A percentile compares a stretch with the other conserved stretches of the same genome.
Evolutionary conservation across 176 grass and related monocot species (phyloP).

Genomic region (Oropetium thomaeum): DNA sequence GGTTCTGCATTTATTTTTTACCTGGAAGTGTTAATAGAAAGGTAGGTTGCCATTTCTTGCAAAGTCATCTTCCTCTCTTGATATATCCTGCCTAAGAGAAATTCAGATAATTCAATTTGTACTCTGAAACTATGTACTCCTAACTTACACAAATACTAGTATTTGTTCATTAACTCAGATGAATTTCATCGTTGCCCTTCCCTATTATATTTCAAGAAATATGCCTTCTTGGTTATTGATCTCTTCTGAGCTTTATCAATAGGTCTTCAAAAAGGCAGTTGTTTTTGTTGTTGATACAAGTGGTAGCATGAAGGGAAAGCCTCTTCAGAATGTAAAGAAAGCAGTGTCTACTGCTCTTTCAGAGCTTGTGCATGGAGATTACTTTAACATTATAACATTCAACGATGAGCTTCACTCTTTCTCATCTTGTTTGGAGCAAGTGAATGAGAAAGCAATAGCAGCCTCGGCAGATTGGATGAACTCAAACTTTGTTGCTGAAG

Average conservation of each 20-base stretch:
- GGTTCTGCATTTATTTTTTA: conserved; percentile 84
- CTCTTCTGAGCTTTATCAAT: conserved; percentile 26
- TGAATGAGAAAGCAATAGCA: conserved; percentile 61
- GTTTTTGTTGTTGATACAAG: conserved; percentile 95
- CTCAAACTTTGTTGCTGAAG: conserved; percentile 62
- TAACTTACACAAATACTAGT: neutral
- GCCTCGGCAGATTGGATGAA: conserved; percentile 63
- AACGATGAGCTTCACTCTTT: conserved; percentile 76
- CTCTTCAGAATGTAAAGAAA: conserved; percentile 84
- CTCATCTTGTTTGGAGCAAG: conserved; percentile 78
- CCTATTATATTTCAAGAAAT: neutral
- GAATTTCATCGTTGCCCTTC: neutral
- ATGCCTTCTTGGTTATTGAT: conserved; percentile 11
- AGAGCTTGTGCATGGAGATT: conserved; percentile 63
- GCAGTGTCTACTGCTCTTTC: conserved; percentile 64
- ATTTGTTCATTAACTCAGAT: neutral
- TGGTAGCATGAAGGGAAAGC: conserved; percentile 90
- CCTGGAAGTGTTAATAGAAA: conserved; percentile 83
- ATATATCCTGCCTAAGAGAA: conserved; percentile 8
- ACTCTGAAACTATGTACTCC: neutral
- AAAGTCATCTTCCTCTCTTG: conserved; percentile 13
- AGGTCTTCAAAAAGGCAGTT: conserved; percentile 80
- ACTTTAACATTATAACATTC: conserved; percentile 90
- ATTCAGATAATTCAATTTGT: neutral
- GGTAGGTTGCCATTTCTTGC: conserved; percentile 39